These are phyloP conservation scores for Golubevia pallescens DNA, from an alignment of 1,284 basidiomycete genomes.

Conservation along the genomic window DNA sequence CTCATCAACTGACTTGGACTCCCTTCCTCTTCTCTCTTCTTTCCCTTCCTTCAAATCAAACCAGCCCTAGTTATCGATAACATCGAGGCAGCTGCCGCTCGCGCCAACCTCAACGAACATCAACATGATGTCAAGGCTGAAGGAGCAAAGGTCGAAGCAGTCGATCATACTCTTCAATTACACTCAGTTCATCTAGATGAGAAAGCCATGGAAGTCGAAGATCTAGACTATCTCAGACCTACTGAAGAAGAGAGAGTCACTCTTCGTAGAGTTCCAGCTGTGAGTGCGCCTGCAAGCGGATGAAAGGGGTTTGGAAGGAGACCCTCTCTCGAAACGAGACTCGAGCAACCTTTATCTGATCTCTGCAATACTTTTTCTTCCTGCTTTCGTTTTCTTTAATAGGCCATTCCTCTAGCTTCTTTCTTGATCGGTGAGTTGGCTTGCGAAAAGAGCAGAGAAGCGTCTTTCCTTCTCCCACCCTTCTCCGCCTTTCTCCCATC, in stretches of 20 bases:
- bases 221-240: slow-evolving; percentile 19
- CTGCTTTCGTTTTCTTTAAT: too few species aligned
- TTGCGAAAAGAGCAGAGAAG: too few species aligned
- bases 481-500: background rate
- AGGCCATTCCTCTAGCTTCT: too few species aligned
- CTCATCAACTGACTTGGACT: too few species aligned
- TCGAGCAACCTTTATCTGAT: background rate
- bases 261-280: slow-evolving; percentile 50
- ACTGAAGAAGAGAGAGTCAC: slow-evolving; percentile 51
- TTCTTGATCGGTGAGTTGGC: too few species aligned
- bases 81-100: slow-evolving; percentile 26
- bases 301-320: background rate
- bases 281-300: background rate
- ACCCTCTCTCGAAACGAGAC: too few species aligned
- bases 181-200: slow-evolving; percentile 3
- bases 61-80: slow-evolving; percentile 18
- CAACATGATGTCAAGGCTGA: slow-evolving; percentile 24
- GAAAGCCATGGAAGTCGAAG: slow-evolving; percentile 10
- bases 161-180: slow-evolving; percentile 30
- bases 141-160: slow-evolving; percentile 21
- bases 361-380: too few species aligned
- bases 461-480: too few species aligned
- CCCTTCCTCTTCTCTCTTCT: too few species aligned
- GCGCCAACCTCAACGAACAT: slow-evolving; percentile 25
- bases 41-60: too few species aligned